Base-by-base conservation (phyloP, 768 basidiomycete genomes). In the Myochromella boudieri region DNA sequence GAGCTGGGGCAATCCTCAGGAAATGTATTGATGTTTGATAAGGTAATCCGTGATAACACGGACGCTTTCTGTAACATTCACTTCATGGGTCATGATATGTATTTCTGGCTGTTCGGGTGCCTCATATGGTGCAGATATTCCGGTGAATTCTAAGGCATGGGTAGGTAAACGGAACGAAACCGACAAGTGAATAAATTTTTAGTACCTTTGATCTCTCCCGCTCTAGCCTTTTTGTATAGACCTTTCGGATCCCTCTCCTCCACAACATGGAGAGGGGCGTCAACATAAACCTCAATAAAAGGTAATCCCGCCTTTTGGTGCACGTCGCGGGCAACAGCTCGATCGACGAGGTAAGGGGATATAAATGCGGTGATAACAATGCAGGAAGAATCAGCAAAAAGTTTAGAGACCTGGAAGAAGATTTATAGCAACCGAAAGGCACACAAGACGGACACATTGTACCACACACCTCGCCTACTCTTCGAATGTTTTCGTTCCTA, bases 181-280 rank as follows among this genome's bases (percentile, higher is more conserved):
- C 20, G 10, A 36, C 8, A 36, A 17, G 34, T 22, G 5, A n/a
- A 44, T 26, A 32, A 17, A 7, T 29, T 71, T n/a, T n/a, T n/a
- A n/a, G 42, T 47, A 92, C 95, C 92, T 81, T 91, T 92, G 60
- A 99, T 97, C 69, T 94, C 89, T 10, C 97, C 97, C 0, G 88
- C 84, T 51, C 97, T 75, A 6, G 97, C 97, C 66, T 92, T 97
- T 72, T 91, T 95, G 74, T 99, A 99, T 49, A 99, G 70, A 1
- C 97, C 95, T 67, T 99, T 99, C 1, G 97, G 97, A 64, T 99
- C 97, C 45, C 97, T 84, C 61, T 80, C 72, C 68, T 99, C 97
- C 18, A 91, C 92, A 7, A 95, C 82, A 36, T 74, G 65, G 38
- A 99, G 76, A 5, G 95, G 92, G 0, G 93, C 95, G 67, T 98